These are phyloP conservation scores for Acer campestre DNA, from an alignment of 345 rosid species.

Conservation along the genomic window DNA sequence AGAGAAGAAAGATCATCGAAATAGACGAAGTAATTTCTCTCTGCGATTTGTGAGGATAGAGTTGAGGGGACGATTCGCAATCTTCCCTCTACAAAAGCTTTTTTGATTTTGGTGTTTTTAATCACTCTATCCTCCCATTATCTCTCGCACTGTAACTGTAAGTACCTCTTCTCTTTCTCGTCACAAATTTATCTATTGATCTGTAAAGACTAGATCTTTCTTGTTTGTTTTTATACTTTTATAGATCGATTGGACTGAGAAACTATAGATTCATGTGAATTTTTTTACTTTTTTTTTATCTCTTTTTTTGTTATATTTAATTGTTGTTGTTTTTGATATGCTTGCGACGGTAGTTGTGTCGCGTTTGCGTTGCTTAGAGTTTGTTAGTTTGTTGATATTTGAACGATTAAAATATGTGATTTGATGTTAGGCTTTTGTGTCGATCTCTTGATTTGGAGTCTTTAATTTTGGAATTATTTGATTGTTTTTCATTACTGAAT, in stretches of 20 bases:
- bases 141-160: background rate
- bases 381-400: background rate
- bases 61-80: constrained; percentile 5
- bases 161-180: background rate
- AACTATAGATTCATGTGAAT: background rate
- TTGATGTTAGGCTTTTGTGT: background rate
- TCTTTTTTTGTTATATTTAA: no score
- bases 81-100: background rate
- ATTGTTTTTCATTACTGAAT: background rate
- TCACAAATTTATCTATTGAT: background rate
- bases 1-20: background rate
- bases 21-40: background rate
- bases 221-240: background rate
- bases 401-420: background rate
- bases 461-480: background rate
- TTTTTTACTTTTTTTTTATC: no score
- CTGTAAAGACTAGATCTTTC: background rate
- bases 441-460: background rate
- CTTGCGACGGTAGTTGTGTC: background rate
- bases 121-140: background rate
- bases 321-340: background rate
- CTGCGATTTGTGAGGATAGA: constrained; percentile 3
- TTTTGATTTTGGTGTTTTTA: no score
- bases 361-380: background rate
- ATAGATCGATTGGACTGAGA: background rate